Evolutionary conservation across 164 flowering plant genomes (phyloP).

Genomic region (Kingdonia uniflora): DNA sequence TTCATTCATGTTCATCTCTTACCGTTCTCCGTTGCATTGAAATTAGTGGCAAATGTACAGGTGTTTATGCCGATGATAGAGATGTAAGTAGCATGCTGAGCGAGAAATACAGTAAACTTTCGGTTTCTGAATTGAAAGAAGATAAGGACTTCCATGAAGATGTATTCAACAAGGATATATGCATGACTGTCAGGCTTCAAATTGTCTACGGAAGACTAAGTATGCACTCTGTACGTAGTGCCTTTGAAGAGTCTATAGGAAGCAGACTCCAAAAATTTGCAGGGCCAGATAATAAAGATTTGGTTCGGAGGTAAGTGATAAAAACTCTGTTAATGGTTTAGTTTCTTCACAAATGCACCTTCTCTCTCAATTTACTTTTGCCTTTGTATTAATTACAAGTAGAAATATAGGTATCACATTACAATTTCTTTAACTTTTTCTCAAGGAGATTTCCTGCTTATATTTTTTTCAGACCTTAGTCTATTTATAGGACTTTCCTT

Average conservation of each 20-base stretch:
- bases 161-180: slow-evolving; percentile 55
- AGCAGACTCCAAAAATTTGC: slow-evolving; percentile 76
- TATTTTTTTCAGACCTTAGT: too few relatives aligned
- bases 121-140: slow-evolving; percentile 41
- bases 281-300: slow-evolving; percentile 62
- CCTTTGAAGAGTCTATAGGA: slow-evolving; percentile 92
- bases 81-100: slow-evolving; percentile 41
- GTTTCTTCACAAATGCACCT: too few relatives aligned
- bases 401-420: too few relatives aligned
- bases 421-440: too few relatives aligned
- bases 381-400: too few relatives aligned
- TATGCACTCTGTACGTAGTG: slow-evolving; percentile 77
- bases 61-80: slow-evolving; percentile 75
- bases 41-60: slow-evolving; percentile 17
- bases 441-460: too few relatives aligned
- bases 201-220: slow-evolving; percentile 76
- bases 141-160: slow-evolving; percentile 43
- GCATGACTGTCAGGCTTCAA: slow-evolving; percentile 81
- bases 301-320: slow-evolving; percentile 91
- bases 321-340: too few relatives aligned
- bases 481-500: too few relatives aligned
- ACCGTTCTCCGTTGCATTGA: too few relatives aligned
- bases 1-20: too few relatives aligned
- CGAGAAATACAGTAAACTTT: slow-evolving; percentile 49
- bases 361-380: too few relatives aligned